phyloP scores from a whole-genome alignment of 2,329 filamentous ascomycete species.

The Phoma sp. region DNA sequence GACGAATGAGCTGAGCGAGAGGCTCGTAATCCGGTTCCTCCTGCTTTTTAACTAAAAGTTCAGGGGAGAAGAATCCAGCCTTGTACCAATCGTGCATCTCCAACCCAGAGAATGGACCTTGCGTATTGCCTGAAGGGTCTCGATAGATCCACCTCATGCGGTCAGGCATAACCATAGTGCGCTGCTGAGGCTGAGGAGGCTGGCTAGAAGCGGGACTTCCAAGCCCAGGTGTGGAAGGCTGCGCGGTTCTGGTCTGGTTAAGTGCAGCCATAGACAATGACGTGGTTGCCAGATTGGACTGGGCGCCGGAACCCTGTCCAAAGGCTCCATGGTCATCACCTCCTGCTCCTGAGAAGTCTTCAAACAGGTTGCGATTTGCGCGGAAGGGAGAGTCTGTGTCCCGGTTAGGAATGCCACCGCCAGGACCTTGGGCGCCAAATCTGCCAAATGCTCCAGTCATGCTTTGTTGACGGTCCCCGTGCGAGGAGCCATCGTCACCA shows the following conservation, averaged over 20 bases:
- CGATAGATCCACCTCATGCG: constrained; percentile 99
- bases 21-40: constrained; percentile 96
- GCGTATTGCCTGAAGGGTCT: constrained; percentile 88
- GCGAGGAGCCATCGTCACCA: constrained; percentile 65
- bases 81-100: constrained; percentile 99
- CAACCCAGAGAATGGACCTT: constrained; percentile 93
- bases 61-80: constrained; percentile 94
- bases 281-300: constrained; percentile 37
- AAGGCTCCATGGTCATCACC: constrained; percentile 39
- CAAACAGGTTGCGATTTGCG: constrained; percentile 47
- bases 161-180: constrained; percentile 99
- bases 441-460: constrained; percentile 74
- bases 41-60: constrained; percentile 91
- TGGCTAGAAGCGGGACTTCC: constrained; percentile 68
- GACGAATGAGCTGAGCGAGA: constrained; percentile 88
- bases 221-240: constrained; percentile 46
- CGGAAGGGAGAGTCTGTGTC: constrained; percentile 53
- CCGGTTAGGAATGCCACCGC: constrained; percentile 37
- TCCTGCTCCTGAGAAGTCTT: constrained; percentile 45
- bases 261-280: constrained; percentile 43
- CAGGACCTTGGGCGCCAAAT: constrained; percentile 53
- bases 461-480: constrained; percentile 47
- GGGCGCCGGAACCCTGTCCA: constrained; percentile 30
- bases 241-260: constrained; percentile 44
- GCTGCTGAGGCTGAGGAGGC: constrained; percentile 72